These are phyloP conservation scores for Zopfochytrium polystomum DNA, from an alignment of 371 early-diverging fungal species.

Conservation along the genomic window DNA sequence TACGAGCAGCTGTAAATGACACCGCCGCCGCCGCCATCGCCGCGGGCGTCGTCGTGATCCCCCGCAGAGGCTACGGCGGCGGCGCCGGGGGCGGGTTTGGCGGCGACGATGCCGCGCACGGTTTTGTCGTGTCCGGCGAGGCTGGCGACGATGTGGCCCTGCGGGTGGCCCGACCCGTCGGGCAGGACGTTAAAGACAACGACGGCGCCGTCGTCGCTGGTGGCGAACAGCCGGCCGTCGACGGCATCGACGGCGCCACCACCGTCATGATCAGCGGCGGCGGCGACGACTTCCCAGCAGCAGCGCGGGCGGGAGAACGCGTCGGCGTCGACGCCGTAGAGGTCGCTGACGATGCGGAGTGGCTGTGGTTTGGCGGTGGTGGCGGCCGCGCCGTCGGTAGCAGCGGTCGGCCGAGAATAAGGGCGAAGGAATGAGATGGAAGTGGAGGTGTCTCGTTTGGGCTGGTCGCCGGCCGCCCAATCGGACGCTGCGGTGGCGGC, in stretches of 20 bases:
- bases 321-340: conserved; percentile 64
- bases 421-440: not conserved
- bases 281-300: not conserved
- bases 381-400: not conserved
- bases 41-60: too few species aligned
- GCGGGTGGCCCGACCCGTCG: conserved; percentile 26
- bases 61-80: too few species aligned
- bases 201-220: conserved; percentile 63
- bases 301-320: conserved; percentile 56
- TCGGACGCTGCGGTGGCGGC: not conserved
- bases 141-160: not conserved
- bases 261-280: too few species aligned
- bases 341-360: conserved; percentile 53
- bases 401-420: not conserved
- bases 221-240: conserved; percentile 65
- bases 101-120: too few species aligned
- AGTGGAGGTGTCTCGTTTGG: not conserved
- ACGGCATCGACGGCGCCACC: conserved; percentile 67
- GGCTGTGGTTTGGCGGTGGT: not conserved
- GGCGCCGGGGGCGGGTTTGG: too few species aligned
- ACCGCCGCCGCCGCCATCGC: too few species aligned
- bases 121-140: not conserved
- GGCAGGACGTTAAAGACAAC: conserved; percentile 61
- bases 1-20: too few species aligned
- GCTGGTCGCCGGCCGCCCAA: not conserved